Evolutionary conservation across 2,329 filamentous ascomycete genomes (phyloP).

Genomic region (Trichoderma breve): DNA sequence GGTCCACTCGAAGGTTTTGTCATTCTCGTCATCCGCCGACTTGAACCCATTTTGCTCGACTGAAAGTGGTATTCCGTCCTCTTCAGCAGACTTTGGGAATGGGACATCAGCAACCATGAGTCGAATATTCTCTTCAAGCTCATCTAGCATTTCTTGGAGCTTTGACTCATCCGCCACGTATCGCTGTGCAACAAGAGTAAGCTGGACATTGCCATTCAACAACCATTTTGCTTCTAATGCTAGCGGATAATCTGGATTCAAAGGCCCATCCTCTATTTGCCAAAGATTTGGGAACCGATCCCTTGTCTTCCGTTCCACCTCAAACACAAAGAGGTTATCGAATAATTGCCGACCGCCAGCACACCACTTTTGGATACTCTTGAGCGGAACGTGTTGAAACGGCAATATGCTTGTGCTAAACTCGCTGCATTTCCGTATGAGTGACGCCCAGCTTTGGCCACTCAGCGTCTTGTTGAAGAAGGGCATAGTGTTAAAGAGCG

Average conservation of each 20-base stretch:
- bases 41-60: background rate
- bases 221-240: slow-evolving; percentile 69
- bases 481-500: slow-evolving; percentile 87
- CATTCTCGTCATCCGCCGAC: background rate
- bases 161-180: slow-evolving; percentile 33
- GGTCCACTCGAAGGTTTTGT: slow-evolving; percentile 57
- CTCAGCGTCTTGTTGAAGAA: slow-evolving; percentile 53
- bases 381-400: slow-evolving; percentile 71
- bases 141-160: slow-evolving; percentile 40
- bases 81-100: background rate
- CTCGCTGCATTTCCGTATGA: slow-evolving; percentile 64
- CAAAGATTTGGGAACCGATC: slow-evolving; percentile 47
- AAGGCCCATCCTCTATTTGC: slow-evolving; percentile 48
- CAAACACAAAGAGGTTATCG: slow-evolving; percentile 80
- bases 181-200: slow-evolving; percentile 60
- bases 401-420: slow-evolving; percentile 67
- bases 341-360: slow-evolving; percentile 63
- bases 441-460: slow-evolving; percentile 54
- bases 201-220: slow-evolving; percentile 44
- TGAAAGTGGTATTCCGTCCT: background rate
- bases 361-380: slow-evolving; percentile 79
- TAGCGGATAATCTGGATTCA: slow-evolving; percentile 67
- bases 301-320: slow-evolving; percentile 45
- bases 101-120: slow-evolving; percentile 18
- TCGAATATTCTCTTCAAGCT: slow-evolving; percentile 33